Evolutionary conservation across 495 filamentous ascomycete genomes (phyloP).

Genomic region (Aspergillus cristatus): DNA sequence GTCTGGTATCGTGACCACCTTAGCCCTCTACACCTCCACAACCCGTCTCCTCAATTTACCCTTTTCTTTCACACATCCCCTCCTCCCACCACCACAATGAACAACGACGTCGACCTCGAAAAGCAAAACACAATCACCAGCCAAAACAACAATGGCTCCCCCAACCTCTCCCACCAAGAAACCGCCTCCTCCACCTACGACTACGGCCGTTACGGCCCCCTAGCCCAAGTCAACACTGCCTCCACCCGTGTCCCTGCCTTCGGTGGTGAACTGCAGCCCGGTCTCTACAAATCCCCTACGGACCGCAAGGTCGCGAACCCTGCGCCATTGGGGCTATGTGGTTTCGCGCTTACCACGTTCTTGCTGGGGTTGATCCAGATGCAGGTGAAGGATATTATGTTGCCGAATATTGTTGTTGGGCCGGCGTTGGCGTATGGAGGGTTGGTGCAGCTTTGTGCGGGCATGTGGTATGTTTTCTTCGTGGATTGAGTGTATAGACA

Average conservation of each 20-base stretch:
- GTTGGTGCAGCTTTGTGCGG: constrained; percentile 73
- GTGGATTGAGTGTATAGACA: neutral
- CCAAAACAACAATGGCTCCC: neutral
- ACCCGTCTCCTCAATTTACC: too few relatives aligned
- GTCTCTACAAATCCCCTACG: constrained; percentile 60
- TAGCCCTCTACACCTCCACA: too few relatives aligned
- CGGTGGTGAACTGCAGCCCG: constrained; percentile 84
- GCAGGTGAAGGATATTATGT: constrained; percentile 42
- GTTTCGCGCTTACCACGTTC: constrained; percentile 84
- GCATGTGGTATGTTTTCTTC: constrained; percentile 72
- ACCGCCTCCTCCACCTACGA: constrained; percentile 6
- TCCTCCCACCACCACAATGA: too few relatives aligned
- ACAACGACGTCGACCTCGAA: too few relatives aligned
- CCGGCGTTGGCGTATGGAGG: constrained; percentile 65
- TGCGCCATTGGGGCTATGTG: constrained; percentile 66
- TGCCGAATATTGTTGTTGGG: constrained; percentile 54
- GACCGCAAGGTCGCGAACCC: constrained; percentile 69
- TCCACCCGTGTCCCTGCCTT: constrained; percentile 64
- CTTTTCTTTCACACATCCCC: too few relatives aligned
- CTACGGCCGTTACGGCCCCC: constrained; percentile 42
- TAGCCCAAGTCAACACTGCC: constrained; percentile 53
- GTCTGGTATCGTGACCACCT: too few relatives aligned
- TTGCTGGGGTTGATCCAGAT: constrained; percentile 75
- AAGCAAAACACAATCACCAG: constrained; percentile 2
- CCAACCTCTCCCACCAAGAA: neutral